Percentiles rank a stretch among this genome's conserved stretches.
phyloP scores from a whole-genome alignment of 805 yeast species.

The Aciculoconidium aculeatum region DNA sequence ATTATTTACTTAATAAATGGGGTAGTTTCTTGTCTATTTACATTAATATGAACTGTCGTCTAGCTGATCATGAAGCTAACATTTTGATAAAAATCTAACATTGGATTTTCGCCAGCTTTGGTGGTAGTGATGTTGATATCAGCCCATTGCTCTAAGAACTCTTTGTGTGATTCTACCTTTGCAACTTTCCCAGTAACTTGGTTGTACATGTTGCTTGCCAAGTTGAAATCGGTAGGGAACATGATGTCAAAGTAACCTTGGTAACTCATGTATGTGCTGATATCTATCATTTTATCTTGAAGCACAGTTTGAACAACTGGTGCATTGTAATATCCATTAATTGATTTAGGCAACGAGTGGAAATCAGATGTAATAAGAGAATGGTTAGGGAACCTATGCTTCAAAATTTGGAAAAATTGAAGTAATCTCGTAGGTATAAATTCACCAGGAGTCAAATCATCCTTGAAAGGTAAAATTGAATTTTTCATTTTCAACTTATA shows the following conservation, averaged over 20 bases:
- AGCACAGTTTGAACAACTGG: conserved; percentile 81
- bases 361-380: conserved; percentile 72
- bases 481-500: conserved; percentile 39
- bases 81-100: conserved; percentile 70
- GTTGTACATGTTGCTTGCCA: conserved; percentile 56
- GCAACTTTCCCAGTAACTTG: conserved; percentile 58
- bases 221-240: conserved; percentile 75
- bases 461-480: conserved; percentile 58
- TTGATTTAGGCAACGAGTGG: conserved; percentile 38
- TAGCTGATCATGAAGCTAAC: conserved; percentile 59
- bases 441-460: conserved; percentile 64
- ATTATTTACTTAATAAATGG: neutral
- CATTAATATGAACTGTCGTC: neutral
- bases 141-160: conserved; percentile 66
- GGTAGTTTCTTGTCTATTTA: neutral
- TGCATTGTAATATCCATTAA: conserved; percentile 52
- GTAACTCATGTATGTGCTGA: conserved; percentile 70
- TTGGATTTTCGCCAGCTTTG: conserved; percentile 75
- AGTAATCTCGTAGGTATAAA: conserved; percentile 74
- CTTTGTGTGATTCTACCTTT: conserved; percentile 51
- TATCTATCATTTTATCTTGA: conserved; percentile 60
- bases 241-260: conserved; percentile 84
- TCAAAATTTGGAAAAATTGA: conserved; percentile 58
- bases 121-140: conserved; percentile 63
- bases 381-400: conserved; percentile 68